A percentile compares a stretch with the other conserved stretches of the same genome.
phyloP scores from a whole-genome alignment of 345 rosid species.

The Schrenkiella parvula region DNA sequence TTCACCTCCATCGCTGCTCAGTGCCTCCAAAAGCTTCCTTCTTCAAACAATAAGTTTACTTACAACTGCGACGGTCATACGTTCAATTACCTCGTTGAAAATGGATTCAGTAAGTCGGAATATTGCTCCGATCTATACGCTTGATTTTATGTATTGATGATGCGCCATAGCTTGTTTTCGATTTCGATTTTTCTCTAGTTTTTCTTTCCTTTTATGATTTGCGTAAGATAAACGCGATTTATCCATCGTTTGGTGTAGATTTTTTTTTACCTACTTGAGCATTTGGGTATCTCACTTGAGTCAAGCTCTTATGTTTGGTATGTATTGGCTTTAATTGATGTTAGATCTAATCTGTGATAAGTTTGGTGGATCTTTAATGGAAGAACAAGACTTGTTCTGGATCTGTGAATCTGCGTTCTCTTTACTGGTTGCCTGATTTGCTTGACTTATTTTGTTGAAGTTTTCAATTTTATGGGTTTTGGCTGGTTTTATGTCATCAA shows the following conservation, averaged over 20 bases:
- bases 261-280: neutral
- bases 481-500: neutral
- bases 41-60: constrained; percentile 62
- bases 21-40: constrained; percentile 72
- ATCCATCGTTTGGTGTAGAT: neutral
- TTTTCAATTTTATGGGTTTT: neutral
- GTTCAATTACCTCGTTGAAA: constrained; percentile 76
- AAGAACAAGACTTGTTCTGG: constrained; percentile 4
- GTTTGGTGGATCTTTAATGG: constrained; percentile 11
- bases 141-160: neutral
- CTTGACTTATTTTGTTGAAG: neutral
- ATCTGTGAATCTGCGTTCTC: neutral
- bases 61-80: constrained; percentile 84
- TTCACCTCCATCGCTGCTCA: constrained; percentile 69
- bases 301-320: constrained; percentile 4
- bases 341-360: constrained; percentile 11
- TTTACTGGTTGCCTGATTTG: neutral
- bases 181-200: neutral
- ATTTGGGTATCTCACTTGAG: neutral
- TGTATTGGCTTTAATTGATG: neutral
- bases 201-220: neutral
- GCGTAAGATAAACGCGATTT: neutral
- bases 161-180: neutral
- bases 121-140: neutral
- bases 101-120: constrained; percentile 59